These are phyloP conservation scores for Daphne laureola DNA, from an alignment of 441 rosid genomes.

Conservation along the genomic window DNA sequence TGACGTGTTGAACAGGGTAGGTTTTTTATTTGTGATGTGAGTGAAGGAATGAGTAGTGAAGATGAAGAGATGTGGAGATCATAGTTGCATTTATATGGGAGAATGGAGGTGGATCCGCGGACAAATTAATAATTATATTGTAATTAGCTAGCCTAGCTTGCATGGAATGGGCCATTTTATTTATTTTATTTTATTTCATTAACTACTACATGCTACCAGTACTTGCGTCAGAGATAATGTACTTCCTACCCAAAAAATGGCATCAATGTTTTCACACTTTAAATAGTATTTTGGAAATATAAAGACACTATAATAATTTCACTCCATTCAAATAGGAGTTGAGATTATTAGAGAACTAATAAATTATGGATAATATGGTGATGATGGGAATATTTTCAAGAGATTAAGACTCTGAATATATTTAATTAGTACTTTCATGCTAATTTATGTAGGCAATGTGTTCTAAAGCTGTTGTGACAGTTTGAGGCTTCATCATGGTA, in stretches of 20 bases:
- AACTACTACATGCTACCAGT: too few relatives aligned
- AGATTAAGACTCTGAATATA: too few relatives aligned
- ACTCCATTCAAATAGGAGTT: not conserved
- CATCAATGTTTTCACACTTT: not conserved
- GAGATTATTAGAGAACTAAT: not conserved
- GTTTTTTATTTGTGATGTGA: not conserved
- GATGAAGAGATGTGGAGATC: not conserved
- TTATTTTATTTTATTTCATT: too few relatives aligned
- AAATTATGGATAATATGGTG: not conserved
- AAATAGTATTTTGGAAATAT: not conserved
- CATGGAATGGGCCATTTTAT: not conserved
- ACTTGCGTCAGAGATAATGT: not conserved
- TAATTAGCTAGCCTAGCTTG: conserved; percentile 3
- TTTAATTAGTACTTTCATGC: too few relatives aligned
- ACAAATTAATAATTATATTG: not conserved
- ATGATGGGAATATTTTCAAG: too few relatives aligned
- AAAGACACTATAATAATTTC: not conserved
- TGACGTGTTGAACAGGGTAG: not conserved
- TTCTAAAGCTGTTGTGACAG: too few relatives aligned
- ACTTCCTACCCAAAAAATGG: not conserved
- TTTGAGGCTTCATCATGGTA: too few relatives aligned
- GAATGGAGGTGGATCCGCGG: conserved; percentile 13
- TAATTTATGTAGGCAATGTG: too few relatives aligned
- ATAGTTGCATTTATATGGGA: not conserved
- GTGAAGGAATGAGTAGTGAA: not conserved